Evolutionary conservation across 805 yeast genomes (phyloP).

Genomic region (Metschnikowia continentalis): DNA sequence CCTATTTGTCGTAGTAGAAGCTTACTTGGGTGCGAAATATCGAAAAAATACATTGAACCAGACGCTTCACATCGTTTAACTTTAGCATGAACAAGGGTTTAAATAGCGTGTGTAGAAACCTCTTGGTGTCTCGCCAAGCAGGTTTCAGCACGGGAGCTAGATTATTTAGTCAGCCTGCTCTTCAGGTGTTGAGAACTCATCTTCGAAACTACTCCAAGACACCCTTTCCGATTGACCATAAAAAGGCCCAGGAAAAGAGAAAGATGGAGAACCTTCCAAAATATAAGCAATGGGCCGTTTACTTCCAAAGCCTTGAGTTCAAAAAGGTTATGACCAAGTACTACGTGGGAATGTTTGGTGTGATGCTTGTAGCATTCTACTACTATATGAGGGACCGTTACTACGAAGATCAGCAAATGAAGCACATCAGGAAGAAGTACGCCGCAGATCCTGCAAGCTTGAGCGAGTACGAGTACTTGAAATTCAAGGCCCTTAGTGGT

Average conservation of each 20-base stretch:
- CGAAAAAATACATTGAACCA: background rate
- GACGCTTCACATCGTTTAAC: background rate
- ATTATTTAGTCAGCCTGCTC: no score
- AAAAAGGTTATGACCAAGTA: slow-evolving; percentile 56
- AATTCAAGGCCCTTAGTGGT: slow-evolving; percentile 54
- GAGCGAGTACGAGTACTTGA: slow-evolving; percentile 60
- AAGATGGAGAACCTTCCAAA: slow-evolving; percentile 29
- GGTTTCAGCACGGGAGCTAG: background rate
- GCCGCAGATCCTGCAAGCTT: slow-evolving; percentile 31
- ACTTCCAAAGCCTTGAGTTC: slow-evolving; percentile 50
- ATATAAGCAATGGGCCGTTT: slow-evolving; percentile 38
- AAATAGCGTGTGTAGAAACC: background rate
- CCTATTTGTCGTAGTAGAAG: background rate
- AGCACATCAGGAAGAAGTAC: slow-evolving; percentile 36
- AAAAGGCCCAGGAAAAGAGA: slow-evolving; percentile 24
- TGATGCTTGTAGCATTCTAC: slow-evolving; percentile 55
- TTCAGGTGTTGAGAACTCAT: background rate
- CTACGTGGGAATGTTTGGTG: slow-evolving; percentile 56
- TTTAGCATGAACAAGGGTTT: background rate
- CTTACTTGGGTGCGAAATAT: slow-evolving; percentile 3
- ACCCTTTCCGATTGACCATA: slow-evolving; percentile 37
- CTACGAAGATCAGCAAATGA: slow-evolving; percentile 59
- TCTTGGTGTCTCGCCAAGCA: background rate
- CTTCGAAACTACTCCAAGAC: slow-evolving; percentile 17
- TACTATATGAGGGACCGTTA: slow-evolving; percentile 65